Evolutionary conservation across 2,329 filamentous ascomycete genomes (phyloP).

Genomic region (Coniochaeta sp.): DNA sequence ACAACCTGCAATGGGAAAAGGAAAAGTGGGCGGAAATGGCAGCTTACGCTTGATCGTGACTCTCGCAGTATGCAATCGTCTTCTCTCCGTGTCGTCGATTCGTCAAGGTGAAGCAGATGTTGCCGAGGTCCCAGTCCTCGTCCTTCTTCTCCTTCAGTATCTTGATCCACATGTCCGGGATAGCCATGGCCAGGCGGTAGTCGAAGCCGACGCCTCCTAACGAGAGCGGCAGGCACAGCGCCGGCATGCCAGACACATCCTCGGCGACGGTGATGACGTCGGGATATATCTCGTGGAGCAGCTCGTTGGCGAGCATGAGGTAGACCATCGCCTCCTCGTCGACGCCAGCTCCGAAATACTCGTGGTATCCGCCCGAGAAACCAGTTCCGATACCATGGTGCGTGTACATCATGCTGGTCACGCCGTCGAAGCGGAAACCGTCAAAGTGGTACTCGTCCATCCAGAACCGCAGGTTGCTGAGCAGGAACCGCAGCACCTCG

Average conservation of each 20-base stretch:
- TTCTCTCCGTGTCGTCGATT: conserved; percentile 95
- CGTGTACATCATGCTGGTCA: conserved; percentile 94
- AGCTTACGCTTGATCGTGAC: conserved; percentile 90
- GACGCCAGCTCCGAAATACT: conserved; percentile 86
- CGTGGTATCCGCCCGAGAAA: conserved; percentile 95
- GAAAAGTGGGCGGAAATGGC: not conserved
- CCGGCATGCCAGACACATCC: conserved; percentile 97
- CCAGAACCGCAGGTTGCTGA: conserved; percentile 96
- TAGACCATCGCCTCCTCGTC: conserved; percentile 94
- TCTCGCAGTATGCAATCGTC: conserved; percentile 96
- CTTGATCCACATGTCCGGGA: conserved; percentile 99
- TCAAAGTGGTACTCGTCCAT: conserved; percentile 98
- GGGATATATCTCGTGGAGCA: conserved; percentile 87
- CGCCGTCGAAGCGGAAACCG: conserved; percentile 95
- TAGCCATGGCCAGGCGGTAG: conserved; percentile 94
- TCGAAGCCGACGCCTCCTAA: conserved; percentile 94
- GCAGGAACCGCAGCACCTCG: conserved; percentile 89
- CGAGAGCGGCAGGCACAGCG: conserved; percentile 78
- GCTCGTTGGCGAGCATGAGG: conserved; percentile 91
- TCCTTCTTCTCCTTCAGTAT: conserved; percentile 91
- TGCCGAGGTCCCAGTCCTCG: conserved; percentile 83
- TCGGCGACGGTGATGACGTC: conserved; percentile 87
- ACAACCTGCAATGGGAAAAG: too few relatives aligned
- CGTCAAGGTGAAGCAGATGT: conserved; percentile 78
- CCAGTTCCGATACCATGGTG: conserved; percentile 97